Base-by-base conservation (phyloP, 306 rosid genomes). In the Vicia sativa region DNA sequence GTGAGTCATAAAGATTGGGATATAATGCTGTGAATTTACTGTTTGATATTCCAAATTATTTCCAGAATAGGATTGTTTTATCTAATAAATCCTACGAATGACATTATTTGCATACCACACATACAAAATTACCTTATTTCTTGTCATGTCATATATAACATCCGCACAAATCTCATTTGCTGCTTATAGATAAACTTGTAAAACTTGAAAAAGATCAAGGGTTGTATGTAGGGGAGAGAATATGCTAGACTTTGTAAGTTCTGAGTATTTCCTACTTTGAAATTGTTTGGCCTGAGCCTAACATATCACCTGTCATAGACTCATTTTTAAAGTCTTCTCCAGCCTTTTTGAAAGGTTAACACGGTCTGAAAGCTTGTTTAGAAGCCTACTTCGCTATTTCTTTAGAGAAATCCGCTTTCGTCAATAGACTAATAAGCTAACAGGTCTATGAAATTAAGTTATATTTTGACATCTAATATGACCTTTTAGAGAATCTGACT, bases 1-100 rank as follows among this genome's bases (percentile, higher is more conserved):
- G 96, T 89, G 64, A 84, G 90, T 72, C 52, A 37, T 44, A 2
- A 50, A 7, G 9, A 38, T 62, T 11, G 13, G 38, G 41, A 48
- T 56, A n/a, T 9, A 23, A 39, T 15, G 29, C 21, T 14, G 13
- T 14, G 49, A 16, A 12, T 63, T 48, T 46, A 68, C 48, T 9
- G 13, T 37, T 15, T 29, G 60, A 35, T 58, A 55, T 64, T 38
- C 18, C 63, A 63, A 25, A 57, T 78, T 72, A 68, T 29, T 34
- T 54, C 73, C 28, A 52, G 38, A 31, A 19, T 77, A 9, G 67
- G 69, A 54, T 43, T 3, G 9, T 14, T 61, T 39, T 55, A 54
- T 57, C 66, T 25, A 37, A 39, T 31, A 25, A 3, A 66, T 57
- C 42, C 3, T 57, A 14, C 14, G 12, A 29, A 56, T 28, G 9